Percentiles rank a stretch among this genome's conserved stretches.
These are phyloP conservation scores for Exobasidium cylindrosporum DNA, from an alignment of 1,284 basidiomycete species.

Conservation along the genomic window DNA sequence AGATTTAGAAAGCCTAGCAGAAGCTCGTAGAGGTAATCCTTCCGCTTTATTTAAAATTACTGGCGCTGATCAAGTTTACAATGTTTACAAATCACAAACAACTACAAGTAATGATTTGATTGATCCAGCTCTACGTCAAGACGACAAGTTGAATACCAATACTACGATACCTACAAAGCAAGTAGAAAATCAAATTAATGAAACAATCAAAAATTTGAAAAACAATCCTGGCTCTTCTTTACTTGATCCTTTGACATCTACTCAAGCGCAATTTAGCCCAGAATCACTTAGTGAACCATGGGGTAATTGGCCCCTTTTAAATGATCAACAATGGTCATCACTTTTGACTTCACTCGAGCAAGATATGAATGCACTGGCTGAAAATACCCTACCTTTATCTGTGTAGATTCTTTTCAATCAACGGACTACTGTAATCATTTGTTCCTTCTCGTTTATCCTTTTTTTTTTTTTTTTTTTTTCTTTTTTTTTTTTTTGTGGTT, in stretches of 20 bases:
- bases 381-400: too few relatives aligned
- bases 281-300: not conserved
- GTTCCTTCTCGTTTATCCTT: too few relatives aligned
- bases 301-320: not conserved
- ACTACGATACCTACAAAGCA: too few relatives aligned
- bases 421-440: too few relatives aligned
- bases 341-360: not conserved
- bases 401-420: too few relatives aligned
- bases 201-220: too few relatives aligned
- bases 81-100: not conserved
- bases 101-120: not conserved
- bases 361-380: constrained; percentile 2
- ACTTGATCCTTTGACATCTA: not conserved
- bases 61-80: not conserved
- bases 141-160: not conserved
- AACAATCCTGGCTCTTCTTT: not conserved
- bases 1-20: not conserved
- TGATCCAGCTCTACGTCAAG: not conserved
- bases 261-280: not conserved
- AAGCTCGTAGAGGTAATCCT: not conserved
- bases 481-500: too few relatives aligned
- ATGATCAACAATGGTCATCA: not conserved
- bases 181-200: too few relatives aligned
- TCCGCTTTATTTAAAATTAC: too few relatives aligned
- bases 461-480: too few relatives aligned